Conservation (phyloP, 2,329 filamentous ascomycete genomes). For the Ceratocystiopsis brevicomis region DNA sequence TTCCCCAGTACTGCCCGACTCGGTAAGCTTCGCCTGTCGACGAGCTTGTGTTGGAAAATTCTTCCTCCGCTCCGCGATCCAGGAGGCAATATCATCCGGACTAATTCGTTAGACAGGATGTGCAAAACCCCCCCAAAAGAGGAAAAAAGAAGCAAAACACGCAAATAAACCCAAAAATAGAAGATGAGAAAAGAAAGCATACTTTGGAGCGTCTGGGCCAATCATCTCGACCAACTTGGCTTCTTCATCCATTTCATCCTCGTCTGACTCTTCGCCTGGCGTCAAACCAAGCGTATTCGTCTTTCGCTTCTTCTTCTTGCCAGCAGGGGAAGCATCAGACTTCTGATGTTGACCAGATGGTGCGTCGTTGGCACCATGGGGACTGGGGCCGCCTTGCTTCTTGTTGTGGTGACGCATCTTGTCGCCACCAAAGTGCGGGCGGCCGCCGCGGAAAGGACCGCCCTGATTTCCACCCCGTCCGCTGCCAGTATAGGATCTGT, state of each 20-base stretch:
- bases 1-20: slow-evolving; percentile 16
- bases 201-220: slow-evolving; percentile 36
- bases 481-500: slow-evolving; percentile 2
- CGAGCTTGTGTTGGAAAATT: slow-evolving; percentile 65
- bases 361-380: slow-evolving; percentile 5
- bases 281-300: slow-evolving; percentile 55
- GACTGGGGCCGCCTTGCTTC: slow-evolving; percentile 7
- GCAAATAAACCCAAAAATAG: background rate
- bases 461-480: slow-evolving; percentile 21
- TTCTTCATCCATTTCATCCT: slow-evolving; percentile 55
- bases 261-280: slow-evolving; percentile 45
- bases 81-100: slow-evolving; percentile 54
- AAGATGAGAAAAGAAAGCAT: slow-evolving; percentile 13
- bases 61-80: slow-evolving; percentile 62
- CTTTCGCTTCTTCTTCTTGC: slow-evolving; percentile 54
- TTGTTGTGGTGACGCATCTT: slow-evolving; percentile 19
- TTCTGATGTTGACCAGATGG: slow-evolving; percentile 23
- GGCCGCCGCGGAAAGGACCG: slow-evolving; percentile 13
- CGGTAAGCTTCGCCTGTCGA: slow-evolving; percentile 41
- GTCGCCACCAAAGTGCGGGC: slow-evolving; percentile 20
- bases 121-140: background rate
- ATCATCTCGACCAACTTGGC: slow-evolving; percentile 33
- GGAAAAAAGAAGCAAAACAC: background rate
- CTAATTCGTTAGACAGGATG: slow-evolving; percentile 16
- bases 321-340: slow-evolving; percentile 29